A percentile compares a stretch with the other conserved stretches of the same genome.
phyloP scores from a whole-genome alignment of 495 filamentous ascomycete genomes.

The Penicillium cosmopolitanum region DNA sequence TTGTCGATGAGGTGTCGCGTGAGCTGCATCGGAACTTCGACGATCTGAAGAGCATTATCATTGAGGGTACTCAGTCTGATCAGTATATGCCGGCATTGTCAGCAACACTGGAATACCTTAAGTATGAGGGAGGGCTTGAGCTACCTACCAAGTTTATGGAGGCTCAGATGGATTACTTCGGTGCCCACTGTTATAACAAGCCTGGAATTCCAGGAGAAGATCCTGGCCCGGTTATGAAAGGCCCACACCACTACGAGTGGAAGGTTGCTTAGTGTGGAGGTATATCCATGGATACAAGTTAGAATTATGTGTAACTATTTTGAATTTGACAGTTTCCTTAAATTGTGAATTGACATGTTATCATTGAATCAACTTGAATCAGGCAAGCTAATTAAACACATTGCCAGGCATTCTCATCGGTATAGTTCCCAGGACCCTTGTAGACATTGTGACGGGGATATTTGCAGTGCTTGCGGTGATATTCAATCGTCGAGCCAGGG shows the following conservation, averaged over 20 bases:
- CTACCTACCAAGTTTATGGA: constrained; percentile 75
- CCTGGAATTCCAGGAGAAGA: constrained; percentile 45
- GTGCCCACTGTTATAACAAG: constrained; percentile 68
- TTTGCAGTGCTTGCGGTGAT: constrained; percentile 45
- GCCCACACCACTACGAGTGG: constrained; percentile 51
- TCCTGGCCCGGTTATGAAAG: constrained; percentile 44
- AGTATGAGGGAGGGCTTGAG: constrained; percentile 60
- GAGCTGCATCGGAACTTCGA: constrained; percentile 58
- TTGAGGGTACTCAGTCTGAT: constrained; percentile 61
- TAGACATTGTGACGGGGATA: constrained; percentile 41
- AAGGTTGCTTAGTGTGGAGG: constrained; percentile 15
- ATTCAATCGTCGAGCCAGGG: constrained; percentile 33
- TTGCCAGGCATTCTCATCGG: constrained; percentile 45
- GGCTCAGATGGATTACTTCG: constrained; percentile 77
- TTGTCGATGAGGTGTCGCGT: constrained; percentile 53
- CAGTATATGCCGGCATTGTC: constrained; percentile 66
- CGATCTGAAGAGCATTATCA: constrained; percentile 59
- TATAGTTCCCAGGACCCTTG: constrained; percentile 44
- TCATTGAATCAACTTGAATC: neutral
- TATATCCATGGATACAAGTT: neutral
- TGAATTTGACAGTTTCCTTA: neutral
- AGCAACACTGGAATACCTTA: constrained; percentile 70
- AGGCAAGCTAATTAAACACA: constrained; percentile 29
- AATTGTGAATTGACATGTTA: neutral
- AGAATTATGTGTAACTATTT: neutral